Evolutionary conservation across 148 eudicot species (phyloP).

Genomic region (Camellia lanceoleosa): DNA sequence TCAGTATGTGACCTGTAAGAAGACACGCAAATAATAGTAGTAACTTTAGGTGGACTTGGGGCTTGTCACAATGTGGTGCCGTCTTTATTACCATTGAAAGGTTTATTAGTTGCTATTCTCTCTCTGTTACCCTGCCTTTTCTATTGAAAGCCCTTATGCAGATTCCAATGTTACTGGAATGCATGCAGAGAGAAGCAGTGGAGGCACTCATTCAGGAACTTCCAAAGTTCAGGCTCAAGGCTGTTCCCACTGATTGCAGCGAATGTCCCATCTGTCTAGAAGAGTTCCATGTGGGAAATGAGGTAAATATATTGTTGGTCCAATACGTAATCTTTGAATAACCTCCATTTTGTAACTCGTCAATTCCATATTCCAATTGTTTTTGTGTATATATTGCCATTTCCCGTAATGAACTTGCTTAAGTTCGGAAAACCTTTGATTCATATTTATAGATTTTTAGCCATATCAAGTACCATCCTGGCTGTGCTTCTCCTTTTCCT

Average conservation of each 20-base stretch:
- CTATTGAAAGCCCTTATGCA: background rate
- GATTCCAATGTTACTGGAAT: background rate
- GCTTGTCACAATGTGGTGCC: background rate
- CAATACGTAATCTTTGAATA: background rate
- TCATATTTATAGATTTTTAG: background rate
- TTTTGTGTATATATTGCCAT: background rate
- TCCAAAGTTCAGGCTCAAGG: conserved; percentile 80
- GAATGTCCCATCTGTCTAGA: conserved; percentile 98
- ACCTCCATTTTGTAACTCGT: background rate
- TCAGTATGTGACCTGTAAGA: background rate
- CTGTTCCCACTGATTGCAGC: conserved; percentile 94
- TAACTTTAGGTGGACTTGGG: background rate
- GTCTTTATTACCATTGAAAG: background rate
- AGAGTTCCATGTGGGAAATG: conserved; percentile 87
- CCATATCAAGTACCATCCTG: background rate
- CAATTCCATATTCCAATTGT: background rate
- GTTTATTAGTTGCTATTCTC: conserved; percentile 1
- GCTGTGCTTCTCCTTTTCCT: background rate
- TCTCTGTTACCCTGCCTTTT: background rate
- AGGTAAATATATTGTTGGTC: conserved; percentile 40
- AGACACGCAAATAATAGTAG: background rate
- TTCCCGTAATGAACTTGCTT: background rate
- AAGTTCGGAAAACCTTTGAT: background rate
- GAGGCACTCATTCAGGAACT: conserved; percentile 96
- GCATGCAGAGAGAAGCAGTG: conserved; percentile 81